phyloP scores from a whole-genome alignment of 2,329 filamentous ascomycete species.

The Geosmithia flava region DNA sequence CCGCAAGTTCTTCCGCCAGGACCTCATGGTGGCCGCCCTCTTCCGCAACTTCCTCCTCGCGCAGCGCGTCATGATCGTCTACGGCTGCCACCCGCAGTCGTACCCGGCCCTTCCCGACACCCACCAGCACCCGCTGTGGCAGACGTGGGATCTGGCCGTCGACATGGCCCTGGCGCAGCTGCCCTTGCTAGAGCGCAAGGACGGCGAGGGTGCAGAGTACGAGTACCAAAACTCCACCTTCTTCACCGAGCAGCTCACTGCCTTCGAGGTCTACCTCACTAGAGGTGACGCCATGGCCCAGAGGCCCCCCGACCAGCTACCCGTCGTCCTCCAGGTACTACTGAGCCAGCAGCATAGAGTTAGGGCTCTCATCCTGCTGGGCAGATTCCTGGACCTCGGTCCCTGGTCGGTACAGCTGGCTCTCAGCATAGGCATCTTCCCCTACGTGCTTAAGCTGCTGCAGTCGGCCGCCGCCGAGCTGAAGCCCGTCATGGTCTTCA shows the following conservation, averaged over 20 bases:
- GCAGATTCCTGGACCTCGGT: conserved; percentile 86
- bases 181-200: conserved; percentile 71
- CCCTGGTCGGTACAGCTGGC: conserved; percentile 99
- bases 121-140: conserved; percentile 89
- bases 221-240: conserved; percentile 92
- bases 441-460: conserved; percentile 92
- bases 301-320: conserved; percentile 85
- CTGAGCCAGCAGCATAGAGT: conserved; percentile 92
- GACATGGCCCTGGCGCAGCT: conserved; percentile 90
- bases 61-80: conserved; percentile 90
- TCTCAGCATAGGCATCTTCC: conserved; percentile 95
- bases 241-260: conserved; percentile 92
- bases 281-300: conserved; percentile 71
- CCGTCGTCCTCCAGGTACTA: conserved; percentile 89
- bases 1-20: conserved; percentile 93
- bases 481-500: conserved; percentile 98
- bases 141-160: conserved; percentile 93
- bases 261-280: conserved; percentile 89
- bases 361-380: conserved; percentile 79
- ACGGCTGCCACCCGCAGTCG: conserved; percentile 90
- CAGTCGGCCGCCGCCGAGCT: conserved; percentile 91
- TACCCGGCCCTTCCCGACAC: conserved; percentile 88
- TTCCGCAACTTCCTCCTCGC: conserved; percentile 94
- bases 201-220: conserved; percentile 61
- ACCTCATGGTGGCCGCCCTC: conserved; percentile 96